These are phyloP conservation scores for Rhizophlyctis rosea DNA, from an alignment of 192 early-diverging fungal species.

Conservation along the genomic window DNA sequence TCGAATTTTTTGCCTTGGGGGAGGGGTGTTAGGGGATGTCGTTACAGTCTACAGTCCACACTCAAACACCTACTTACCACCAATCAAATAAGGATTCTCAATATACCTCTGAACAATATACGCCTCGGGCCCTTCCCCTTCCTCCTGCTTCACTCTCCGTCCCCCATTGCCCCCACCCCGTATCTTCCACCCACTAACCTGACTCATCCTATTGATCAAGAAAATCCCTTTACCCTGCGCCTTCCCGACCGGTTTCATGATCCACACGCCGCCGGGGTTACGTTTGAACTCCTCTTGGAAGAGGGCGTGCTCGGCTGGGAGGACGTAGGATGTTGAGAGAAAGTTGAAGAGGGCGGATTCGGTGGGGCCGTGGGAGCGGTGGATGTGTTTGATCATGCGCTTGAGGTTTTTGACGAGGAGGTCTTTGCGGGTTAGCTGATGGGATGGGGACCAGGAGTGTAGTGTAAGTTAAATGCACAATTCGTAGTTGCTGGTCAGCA, in stretches of 20 bases:
- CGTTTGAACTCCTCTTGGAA: constrained; percentile 67
- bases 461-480: neutral
- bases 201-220: constrained; percentile 60
- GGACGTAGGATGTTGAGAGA: constrained; percentile 53
- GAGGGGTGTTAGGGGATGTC: too few relatives aligned
- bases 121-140: constrained; percentile 50
- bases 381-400: constrained; percentile 62
- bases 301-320: constrained; percentile 61
- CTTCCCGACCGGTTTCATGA: constrained; percentile 69
- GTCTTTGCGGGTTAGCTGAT: constrained; percentile 60
- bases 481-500: constrained; percentile 7
- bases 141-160: constrained; percentile 18
- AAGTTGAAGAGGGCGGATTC: constrained; percentile 60
- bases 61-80: constrained; percentile 34
- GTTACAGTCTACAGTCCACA: neutral
- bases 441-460: neutral
- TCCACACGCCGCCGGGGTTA: constrained; percentile 61
- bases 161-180: constrained; percentile 8
- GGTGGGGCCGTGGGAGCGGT: constrained; percentile 54
- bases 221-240: constrained; percentile 70
- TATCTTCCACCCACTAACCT: constrained; percentile 55
- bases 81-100: constrained; percentile 62
- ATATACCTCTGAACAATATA: constrained; percentile 66
- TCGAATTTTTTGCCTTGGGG: constrained; percentile 63
- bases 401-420: constrained; percentile 67